phyloP scores from a whole-genome alignment of 805 yeast genomes.

The Suhomyces prunicola region DNA sequence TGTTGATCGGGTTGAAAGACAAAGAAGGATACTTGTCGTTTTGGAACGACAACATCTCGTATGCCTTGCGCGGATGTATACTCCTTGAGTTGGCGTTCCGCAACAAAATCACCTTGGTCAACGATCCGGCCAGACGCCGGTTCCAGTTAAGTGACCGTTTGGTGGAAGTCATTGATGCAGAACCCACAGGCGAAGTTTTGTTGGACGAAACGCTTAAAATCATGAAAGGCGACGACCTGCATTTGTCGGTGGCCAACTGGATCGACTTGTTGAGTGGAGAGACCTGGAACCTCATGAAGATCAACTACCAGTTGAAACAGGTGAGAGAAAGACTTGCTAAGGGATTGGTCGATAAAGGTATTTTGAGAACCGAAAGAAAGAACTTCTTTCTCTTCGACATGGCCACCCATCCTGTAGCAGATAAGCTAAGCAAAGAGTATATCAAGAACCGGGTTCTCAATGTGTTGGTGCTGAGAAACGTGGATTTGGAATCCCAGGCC shows the following conservation, averaged over 20 bases:
- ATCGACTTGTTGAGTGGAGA: slow-evolving; percentile 91
- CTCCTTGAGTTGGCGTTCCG: slow-evolving; percentile 88
- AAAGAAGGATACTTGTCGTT: slow-evolving; percentile 94
- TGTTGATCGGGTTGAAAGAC: slow-evolving; percentile 89
- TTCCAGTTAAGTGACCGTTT: slow-evolving; percentile 84
- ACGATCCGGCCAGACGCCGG: slow-evolving; percentile 88
- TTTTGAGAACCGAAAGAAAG: slow-evolving; percentile 91
- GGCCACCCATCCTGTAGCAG: slow-evolving; percentile 98
- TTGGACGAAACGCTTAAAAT: slow-evolving; percentile 89
- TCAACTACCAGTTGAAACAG: slow-evolving; percentile 92
- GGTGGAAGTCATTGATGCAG: slow-evolving; percentile 80
- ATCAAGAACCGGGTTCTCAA: slow-evolving; percentile 69
- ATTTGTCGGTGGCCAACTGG: slow-evolving; percentile 82
- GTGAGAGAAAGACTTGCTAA: slow-evolving; percentile 95
- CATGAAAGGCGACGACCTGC: slow-evolving; percentile 80
- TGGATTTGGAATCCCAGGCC: slow-evolving; percentile 43
- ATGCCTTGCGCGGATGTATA: slow-evolving; percentile 93
- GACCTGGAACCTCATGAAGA: slow-evolving; percentile 95
- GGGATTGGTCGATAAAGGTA: slow-evolving; percentile 96
- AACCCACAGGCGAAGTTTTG: slow-evolving; percentile 90
- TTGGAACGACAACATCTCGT: slow-evolving; percentile 97
- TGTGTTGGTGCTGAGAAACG: slow-evolving; percentile 68
- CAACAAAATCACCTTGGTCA: slow-evolving; percentile 81
- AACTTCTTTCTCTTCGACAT: slow-evolving; percentile 93
- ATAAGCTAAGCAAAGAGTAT: slow-evolving; percentile 77